Evolutionary conservation across 1,284 basidiomycete species (phyloP).

Genomic region (Fomitopsis palustris): DNA sequence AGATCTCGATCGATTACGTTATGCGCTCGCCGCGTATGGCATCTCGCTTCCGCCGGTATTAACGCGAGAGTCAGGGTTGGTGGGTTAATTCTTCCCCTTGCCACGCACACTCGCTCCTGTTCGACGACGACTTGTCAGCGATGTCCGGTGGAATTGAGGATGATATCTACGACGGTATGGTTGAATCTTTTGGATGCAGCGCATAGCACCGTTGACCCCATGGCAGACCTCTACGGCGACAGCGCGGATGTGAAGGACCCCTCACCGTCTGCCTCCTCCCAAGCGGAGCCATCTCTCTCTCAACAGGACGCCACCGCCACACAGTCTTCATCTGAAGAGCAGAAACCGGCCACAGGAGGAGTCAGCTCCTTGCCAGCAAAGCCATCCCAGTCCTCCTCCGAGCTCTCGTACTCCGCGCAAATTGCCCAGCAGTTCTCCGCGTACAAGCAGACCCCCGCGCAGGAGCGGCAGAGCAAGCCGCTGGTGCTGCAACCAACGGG

Average conservation of each 20-base stretch:
- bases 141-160: constrained; percentile 22
- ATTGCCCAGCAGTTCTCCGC: constrained; percentile 68
- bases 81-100: no score
- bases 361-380: constrained; percentile 23
- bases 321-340: constrained; percentile 7
- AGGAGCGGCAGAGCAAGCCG: constrained; percentile 54
- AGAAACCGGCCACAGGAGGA: constrained; percentile 9
- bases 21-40: not conserved
- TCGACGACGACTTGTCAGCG: not conserved
- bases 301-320: constrained; percentile 7
- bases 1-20: not conserved
- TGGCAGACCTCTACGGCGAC: constrained; percentile 22
- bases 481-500: constrained; percentile 15
- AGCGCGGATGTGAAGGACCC: constrained; percentile 17
- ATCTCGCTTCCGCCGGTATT: not conserved
- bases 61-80: no score
- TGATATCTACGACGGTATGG: constrained; percentile 24
- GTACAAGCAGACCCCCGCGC: constrained; percentile 65
- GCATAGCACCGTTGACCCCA: not conserved
- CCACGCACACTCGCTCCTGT: no score
- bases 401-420: constrained; percentile 64
- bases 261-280: constrained; percentile 2
- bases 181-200: accelerated
- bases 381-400: constrained; percentile 22
- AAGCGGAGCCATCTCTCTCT: constrained; percentile 9